These are phyloP conservation scores for Trichoderma koningiopsis DNA, from an alignment of 2,329 filamentous ascomycete genomes.

Conservation along the genomic window DNA sequence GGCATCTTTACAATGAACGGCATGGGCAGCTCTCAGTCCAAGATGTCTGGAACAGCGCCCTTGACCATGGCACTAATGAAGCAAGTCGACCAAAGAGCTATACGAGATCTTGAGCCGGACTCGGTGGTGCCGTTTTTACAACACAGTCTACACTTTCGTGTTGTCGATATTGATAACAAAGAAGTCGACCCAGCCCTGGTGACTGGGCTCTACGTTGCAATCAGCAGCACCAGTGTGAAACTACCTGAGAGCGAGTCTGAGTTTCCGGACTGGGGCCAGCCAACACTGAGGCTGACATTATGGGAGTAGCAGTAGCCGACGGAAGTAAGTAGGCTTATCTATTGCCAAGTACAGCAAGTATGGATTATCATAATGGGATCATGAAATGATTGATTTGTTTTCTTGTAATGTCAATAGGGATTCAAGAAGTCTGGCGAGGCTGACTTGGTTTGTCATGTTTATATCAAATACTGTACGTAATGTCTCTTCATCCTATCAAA, in stretches of 20 bases:
- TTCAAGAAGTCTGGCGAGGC: not conserved
- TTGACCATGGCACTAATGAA: slow-evolving; percentile 53
- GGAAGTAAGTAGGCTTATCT: not conserved
- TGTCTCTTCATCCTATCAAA: slow-evolving; percentile 1
- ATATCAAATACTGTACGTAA: slow-evolving; percentile 11
- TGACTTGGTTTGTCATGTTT: not conserved
- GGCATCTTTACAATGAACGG: slow-evolving; percentile 54
- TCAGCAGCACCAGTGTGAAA: slow-evolving; percentile 38
- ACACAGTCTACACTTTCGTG: slow-evolving; percentile 40
- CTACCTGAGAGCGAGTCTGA: slow-evolving; percentile 32
- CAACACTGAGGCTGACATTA: slow-evolving; percentile 32
- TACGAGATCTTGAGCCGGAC: slow-evolving; percentile 43
- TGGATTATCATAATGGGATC: not conserved
- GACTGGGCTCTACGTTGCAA: slow-evolving; percentile 36
- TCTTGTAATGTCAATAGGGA: slow-evolving; percentile 1
- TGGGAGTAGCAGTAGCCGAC: slow-evolving; percentile 29
- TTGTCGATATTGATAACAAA: slow-evolving; percentile 34
- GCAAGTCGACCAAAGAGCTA: slow-evolving; percentile 41
- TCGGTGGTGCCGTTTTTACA: slow-evolving; percentile 48
- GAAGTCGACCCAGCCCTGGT: slow-evolving; percentile 34
- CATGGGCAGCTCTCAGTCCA: slow-evolving; percentile 37
- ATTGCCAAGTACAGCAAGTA: not conserved
- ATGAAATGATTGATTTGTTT: not conserved
- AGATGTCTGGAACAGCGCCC: slow-evolving; percentile 54
- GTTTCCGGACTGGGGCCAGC: slow-evolving; percentile 36